Percentiles rank a stretch among this genome's conserved stretches.
Evolutionary conservation across 2,329 filamentous ascomycete species (phyloP).

Genomic region (Parasarocladium wereldwijsianum): DNA sequence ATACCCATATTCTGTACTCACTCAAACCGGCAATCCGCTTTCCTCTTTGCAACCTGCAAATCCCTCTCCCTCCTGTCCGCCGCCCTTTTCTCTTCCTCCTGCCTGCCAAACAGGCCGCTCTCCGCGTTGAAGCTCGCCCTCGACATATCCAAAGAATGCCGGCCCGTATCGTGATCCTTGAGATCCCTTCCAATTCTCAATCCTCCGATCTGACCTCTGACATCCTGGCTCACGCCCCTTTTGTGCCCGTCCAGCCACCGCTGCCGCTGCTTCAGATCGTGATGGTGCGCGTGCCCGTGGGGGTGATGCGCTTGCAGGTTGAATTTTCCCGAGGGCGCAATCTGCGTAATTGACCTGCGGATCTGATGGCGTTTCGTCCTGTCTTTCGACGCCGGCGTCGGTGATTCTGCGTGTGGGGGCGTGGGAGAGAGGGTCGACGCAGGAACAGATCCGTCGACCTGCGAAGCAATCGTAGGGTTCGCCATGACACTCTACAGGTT

Average conservation of each 20-base stretch:
- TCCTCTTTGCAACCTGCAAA: slow-evolving; percentile 21
- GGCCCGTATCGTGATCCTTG: too few relatives aligned
- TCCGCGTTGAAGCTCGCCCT: too few relatives aligned
- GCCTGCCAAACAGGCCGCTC: slow-evolving; percentile 18
- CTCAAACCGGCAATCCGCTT: slow-evolving; percentile 16
- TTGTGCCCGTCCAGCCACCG: background rate
- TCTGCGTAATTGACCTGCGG: slow-evolving; percentile 39
- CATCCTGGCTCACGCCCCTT: slow-evolving; percentile 2
- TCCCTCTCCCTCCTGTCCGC: slow-evolving; percentile 22
- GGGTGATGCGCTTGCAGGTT: slow-evolving; percentile 12
- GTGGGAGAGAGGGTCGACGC: background rate
- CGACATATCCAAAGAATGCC: slow-evolving; percentile 29
- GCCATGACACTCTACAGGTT: slow-evolving; percentile 2
- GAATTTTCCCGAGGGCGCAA: slow-evolving; percentile 31
- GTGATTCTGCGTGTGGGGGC: background rate
- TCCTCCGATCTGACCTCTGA: too few relatives aligned
- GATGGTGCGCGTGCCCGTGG: slow-evolving; percentile 15
- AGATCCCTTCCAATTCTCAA: too few relatives aligned
- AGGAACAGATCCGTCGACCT: too few relatives aligned
- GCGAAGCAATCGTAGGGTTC: too few relatives aligned
- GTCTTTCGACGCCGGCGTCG: slow-evolving; percentile 1
- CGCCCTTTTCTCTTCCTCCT: slow-evolving; percentile 12
- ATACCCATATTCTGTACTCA: slow-evolving; percentile 10
- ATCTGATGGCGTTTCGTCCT: slow-evolving; percentile 29
- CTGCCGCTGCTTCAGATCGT: slow-evolving; percentile 13